Conservation (phyloP, 2,329 filamentous ascomycete genomes). For the Corniculantispora saksenae region DNA sequence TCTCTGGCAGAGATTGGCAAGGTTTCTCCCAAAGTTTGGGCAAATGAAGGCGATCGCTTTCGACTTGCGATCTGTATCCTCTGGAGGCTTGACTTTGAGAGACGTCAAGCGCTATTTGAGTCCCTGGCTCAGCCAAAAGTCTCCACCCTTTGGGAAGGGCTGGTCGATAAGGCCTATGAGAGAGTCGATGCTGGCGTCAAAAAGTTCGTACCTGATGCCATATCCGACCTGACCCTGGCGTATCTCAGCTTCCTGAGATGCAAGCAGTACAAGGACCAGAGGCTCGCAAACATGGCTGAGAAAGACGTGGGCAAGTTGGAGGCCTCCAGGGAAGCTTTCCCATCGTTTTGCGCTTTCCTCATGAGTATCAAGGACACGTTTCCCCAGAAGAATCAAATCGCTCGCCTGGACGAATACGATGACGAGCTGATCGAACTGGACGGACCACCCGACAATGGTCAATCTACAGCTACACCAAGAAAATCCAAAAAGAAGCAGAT, state of each 20-base stretch:
- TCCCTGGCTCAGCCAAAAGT: slow-evolving; percentile 10
- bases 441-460: slow-evolving; percentile 20
- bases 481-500: slow-evolving; percentile 32
- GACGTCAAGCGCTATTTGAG: slow-evolving; percentile 29
- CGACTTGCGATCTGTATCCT: slow-evolving; percentile 34
- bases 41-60: slow-evolving; percentile 23
- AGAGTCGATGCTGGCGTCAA: not conserved
- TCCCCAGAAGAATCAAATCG: slow-evolving; percentile 37
- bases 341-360: slow-evolving; percentile 32
- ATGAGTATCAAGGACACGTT: slow-evolving; percentile 28
- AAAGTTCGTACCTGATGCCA: not conserved
- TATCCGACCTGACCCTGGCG: slow-evolving; percentile 34
- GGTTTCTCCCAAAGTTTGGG: slow-evolving; percentile 24
- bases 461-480: not conserved
- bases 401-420: slow-evolving; percentile 27
- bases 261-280: slow-evolving; percentile 26
- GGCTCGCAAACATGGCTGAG: slow-evolving; percentile 23
- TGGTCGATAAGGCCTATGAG: not conserved
- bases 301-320: slow-evolving; percentile 24
- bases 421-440: slow-evolving; percentile 25
- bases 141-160: not conserved
- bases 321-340: slow-evolving; percentile 22
- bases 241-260: slow-evolving; percentile 34
- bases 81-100: slow-evolving; percentile 23
- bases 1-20: slow-evolving; percentile 15